Percentiles rank a stretch among this genome's conserved stretches.
These are phyloP conservation scores for Spizellomyces punctatus DNA, from an alignment of 192 early-diverging fungal genomes.

Conservation along the genomic window DNA sequence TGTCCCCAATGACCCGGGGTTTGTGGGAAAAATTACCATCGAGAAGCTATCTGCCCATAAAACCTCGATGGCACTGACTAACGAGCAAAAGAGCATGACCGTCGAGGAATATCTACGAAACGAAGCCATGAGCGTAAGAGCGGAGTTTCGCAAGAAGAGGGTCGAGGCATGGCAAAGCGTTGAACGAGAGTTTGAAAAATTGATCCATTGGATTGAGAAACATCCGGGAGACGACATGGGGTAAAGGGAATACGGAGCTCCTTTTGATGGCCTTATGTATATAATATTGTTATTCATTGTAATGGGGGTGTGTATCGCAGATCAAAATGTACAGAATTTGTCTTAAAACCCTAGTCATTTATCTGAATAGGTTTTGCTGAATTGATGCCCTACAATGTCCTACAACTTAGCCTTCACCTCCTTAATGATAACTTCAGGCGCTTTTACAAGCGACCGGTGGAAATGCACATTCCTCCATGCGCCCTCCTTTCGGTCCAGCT, in stretches of 20 bases:
- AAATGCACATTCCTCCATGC: slow-evolving; percentile 36
- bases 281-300: no score
- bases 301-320: no score
- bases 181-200: slow-evolving; percentile 15
- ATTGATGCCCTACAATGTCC: no score
- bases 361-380: no score
- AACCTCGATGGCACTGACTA: not conserved
- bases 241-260: no score
- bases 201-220: slow-evolving; percentile 7
- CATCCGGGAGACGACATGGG: not conserved
- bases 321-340: no score
- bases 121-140: not conserved
- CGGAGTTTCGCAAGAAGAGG: not conserved
- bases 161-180: slow-evolving; percentile 1
- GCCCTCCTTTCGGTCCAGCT: slow-evolving; percentile 22
- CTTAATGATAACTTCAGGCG: not conserved
- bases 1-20: not conserved
- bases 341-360: no score
- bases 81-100: slow-evolving; percentile 9
- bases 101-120: slow-evolving; percentile 4
- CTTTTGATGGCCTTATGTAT: no score
- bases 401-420: not conserved
- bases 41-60: not conserved
- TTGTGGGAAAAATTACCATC: not conserved
- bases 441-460: slow-evolving; percentile 16